Evolutionary conservation across 257 asterid species (phyloP).

Genomic region (Cinchona pubescens): DNA sequence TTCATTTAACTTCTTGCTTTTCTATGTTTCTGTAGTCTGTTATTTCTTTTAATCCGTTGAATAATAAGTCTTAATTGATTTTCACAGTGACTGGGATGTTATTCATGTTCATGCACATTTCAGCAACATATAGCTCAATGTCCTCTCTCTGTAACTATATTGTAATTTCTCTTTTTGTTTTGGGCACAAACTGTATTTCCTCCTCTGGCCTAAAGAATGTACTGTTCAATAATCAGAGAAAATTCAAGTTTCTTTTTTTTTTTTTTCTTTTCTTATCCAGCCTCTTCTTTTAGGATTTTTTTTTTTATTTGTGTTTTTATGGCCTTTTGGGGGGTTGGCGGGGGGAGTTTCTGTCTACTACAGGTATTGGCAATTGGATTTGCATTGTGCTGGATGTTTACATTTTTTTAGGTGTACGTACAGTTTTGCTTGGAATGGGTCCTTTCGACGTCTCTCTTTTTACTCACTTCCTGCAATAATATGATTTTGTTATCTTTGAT

Average conservation of each 20-base stretch:
- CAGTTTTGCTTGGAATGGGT: not conserved
- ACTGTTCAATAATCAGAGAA: not conserved
- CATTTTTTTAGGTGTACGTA: not conserved
- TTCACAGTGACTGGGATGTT: not conserved
- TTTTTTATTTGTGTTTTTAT: not conserved
- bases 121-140: too few relatives aligned
- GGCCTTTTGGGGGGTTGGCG: too few relatives aligned
- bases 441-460: slow-evolving; percentile 9
- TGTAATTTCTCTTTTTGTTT: too few relatives aligned
- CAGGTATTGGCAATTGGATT: not conserved
- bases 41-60: not conserved
- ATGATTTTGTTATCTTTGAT: slow-evolving; percentile 17
- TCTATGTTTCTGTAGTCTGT: not conserved
- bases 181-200: not conserved
- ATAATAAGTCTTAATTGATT: too few relatives aligned
- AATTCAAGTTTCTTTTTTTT: not conserved
- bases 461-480: not conserved
- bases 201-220: not conserved
- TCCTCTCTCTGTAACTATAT: too few relatives aligned
- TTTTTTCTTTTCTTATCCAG: not conserved
- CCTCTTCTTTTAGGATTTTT: not conserved
- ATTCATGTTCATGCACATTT: too few relatives aligned
- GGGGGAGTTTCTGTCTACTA: not conserved
- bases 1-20: not conserved
- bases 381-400: not conserved